Evolutionary conservation across 1,284 basidiomycete species (phyloP).

Genomic region (Tilletia caries): DNA sequence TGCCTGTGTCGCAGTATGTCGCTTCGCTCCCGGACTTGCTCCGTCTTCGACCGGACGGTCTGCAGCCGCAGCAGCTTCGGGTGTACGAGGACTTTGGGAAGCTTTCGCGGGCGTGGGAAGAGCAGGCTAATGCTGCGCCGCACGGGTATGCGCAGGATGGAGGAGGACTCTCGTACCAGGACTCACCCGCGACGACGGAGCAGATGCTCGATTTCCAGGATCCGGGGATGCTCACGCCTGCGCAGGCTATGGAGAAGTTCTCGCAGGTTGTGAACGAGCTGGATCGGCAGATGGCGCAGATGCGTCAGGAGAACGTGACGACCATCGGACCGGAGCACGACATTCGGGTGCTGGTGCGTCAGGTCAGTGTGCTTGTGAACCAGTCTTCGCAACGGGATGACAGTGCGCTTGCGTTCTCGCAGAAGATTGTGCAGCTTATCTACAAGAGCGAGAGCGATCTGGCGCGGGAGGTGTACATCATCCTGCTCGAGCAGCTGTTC

Average conservation of each 20-base stretch:
- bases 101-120: constrained; percentile 32
- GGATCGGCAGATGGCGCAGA: constrained; percentile 40
- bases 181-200: constrained; percentile 7
- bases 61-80: constrained; percentile 75
- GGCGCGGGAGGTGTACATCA: constrained; percentile 64
- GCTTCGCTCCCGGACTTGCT: constrained; percentile 82
- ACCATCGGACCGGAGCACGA: constrained; percentile 61
- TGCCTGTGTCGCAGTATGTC: constrained; percentile 65
- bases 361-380: constrained; percentile 73
- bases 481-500: constrained; percentile 83
- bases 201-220: constrained; percentile 11
- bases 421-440: constrained; percentile 72
- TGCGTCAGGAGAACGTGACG: constrained; percentile 61
- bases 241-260: constrained; percentile 53
- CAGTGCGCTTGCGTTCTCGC: constrained; percentile 85
- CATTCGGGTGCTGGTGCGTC: constrained; percentile 74
- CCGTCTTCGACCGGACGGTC: constrained; percentile 76
- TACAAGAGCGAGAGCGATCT: constrained; percentile 47
- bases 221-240: constrained; percentile 26
- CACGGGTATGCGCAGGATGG: constrained; percentile 9
- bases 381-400: constrained; percentile 76
- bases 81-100: constrained; percentile 88
- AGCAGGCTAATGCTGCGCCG: neutral
- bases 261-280: constrained; percentile 41
- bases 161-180: neutral